A percentile compares a stretch with the other conserved stretches of the same genome.
Conservation (phyloP, 176 grass and related monocot species). For the Oryza officinalis region DNA sequence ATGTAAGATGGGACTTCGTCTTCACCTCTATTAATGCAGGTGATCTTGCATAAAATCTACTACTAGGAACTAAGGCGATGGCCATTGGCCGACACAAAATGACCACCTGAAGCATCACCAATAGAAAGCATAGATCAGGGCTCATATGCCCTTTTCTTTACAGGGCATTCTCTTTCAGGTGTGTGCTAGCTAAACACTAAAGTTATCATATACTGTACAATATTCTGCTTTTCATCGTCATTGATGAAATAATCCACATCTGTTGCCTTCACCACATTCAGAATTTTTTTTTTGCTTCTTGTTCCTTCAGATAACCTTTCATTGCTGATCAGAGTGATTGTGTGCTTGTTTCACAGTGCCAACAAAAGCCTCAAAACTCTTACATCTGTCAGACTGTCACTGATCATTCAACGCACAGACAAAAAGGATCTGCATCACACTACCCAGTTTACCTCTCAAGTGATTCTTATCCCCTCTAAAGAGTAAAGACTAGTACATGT, state of each 20-base stretch:
- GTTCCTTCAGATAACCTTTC: not conserved
- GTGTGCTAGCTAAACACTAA: not conserved
- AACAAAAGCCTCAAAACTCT: not conserved
- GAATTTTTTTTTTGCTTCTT: not conserved
- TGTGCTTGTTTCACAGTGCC: not conserved
- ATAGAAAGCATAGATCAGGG: not conserved
- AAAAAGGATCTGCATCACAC: not conserved
- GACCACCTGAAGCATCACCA: not conserved
- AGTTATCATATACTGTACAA: not conserved
- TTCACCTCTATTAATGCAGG: not conserved
- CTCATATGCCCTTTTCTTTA: not conserved
- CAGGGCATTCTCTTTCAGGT: not conserved
- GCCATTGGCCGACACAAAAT: not conserved
- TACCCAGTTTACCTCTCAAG: not conserved
- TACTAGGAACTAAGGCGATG: not conserved
- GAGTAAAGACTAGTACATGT: not conserved
- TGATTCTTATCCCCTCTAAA: not conserved
- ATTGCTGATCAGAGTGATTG: not conserved
- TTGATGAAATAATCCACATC: slow-evolving; percentile 12
- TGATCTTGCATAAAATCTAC: no score
- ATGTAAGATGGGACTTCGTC: no score
- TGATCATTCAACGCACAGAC: no score
- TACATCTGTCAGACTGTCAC: no score
- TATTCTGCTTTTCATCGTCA: not conserved
- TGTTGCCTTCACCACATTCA: slow-evolving; percentile 1